phyloP scores from a whole-genome alignment of 2,329 filamentous ascomycete species.

The Aureobasidium sp. region DNA sequence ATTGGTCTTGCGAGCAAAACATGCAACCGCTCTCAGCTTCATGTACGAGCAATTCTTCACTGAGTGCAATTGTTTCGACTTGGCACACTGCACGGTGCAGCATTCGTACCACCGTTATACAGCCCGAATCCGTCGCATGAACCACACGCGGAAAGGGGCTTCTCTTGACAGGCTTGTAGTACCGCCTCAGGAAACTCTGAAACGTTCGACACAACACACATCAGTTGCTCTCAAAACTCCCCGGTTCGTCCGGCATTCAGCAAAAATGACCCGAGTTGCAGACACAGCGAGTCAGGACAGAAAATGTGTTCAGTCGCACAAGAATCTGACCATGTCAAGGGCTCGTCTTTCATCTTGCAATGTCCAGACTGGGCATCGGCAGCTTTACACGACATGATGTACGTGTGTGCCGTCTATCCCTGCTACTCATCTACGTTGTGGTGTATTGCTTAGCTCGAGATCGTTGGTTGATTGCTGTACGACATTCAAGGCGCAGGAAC shows the following conservation, averaged over 20 bases:
- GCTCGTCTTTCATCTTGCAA: neutral
- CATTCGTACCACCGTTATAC: constrained; percentile 7
- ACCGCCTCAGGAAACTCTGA: neutral
- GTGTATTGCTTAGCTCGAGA: neutral
- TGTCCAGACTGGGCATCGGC: neutral
- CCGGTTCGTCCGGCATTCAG: constrained; percentile 3
- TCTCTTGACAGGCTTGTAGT: constrained; percentile 13
- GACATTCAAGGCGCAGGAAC: constrained; percentile 11
- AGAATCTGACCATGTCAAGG: neutral
- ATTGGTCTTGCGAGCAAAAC: neutral
- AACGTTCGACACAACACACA: constrained; percentile 13
- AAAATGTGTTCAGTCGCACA: constrained; percentile 9
- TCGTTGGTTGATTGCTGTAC: constrained; percentile 15
- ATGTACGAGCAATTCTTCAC: neutral
- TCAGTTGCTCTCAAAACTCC: neutral
- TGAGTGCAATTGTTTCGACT: neutral
- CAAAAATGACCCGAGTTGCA: neutral
- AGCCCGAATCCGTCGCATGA: constrained; percentile 12
- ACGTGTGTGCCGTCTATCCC: constrained; percentile 1
- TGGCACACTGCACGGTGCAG: neutral
- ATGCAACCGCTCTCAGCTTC: neutral
- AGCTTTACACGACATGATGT: constrained; percentile 5
- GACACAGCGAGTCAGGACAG: neutral
- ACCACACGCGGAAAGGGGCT: constrained; percentile 11
- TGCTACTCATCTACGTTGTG: neutral